Evolutionary conservation across 768 basidiomycete genomes (phyloP).

Genomic region (Leucocoprinus birnbaumii): DNA sequence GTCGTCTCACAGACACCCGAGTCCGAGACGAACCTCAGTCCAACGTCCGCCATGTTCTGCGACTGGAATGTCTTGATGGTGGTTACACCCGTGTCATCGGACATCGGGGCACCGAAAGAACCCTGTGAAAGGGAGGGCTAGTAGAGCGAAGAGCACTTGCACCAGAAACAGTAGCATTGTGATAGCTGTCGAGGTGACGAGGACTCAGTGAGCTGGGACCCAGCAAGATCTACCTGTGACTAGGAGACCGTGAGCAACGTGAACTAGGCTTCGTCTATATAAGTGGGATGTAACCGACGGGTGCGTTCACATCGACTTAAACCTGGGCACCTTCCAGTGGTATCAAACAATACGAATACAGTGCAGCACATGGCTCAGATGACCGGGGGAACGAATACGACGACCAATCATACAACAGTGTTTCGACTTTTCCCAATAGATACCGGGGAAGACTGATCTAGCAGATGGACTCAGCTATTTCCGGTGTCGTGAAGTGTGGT

Average conservation of each 20-base stretch:
- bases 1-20: constrained; percentile 69
- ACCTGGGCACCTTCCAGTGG: neutral
- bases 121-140: neutral
- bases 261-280: neutral
- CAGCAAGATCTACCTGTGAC: too few species aligned
- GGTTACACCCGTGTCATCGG: constrained; percentile 9
- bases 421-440: neutral
- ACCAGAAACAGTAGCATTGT: neutral
- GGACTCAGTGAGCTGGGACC: neutral
- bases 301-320: neutral
- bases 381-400: neutral
- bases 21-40: constrained; percentile 48
- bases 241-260: too few species aligned
- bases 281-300: neutral
- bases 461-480: neutral
- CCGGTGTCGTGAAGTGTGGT: neutral
- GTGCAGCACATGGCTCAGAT: neutral
- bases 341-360: constrained; percentile 1
- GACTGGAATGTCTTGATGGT: constrained; percentile 18
- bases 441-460: neutral
- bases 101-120: neutral
- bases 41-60: constrained; percentile 20
- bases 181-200: neutral
- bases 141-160: neutral
- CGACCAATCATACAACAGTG: neutral